These are phyloP conservation scores for Ceratobasidium papillatum DNA, from an alignment of 1,284 basidiomycete species.

Conservation along the genomic window DNA sequence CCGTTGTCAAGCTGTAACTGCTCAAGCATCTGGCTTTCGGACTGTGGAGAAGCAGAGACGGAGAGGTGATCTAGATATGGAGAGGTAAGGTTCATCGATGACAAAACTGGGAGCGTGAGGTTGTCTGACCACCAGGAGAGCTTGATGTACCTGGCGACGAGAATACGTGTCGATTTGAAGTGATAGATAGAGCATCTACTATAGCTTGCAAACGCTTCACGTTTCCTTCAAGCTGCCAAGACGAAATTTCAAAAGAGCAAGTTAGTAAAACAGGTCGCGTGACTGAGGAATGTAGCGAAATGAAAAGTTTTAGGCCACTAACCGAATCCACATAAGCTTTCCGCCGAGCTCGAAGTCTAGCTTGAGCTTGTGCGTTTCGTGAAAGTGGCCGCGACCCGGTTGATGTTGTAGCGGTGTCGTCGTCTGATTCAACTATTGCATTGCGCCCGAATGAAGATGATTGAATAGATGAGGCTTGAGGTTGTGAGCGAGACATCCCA, in stretches of 20 bases:
- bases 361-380: slow-evolving; percentile 24
- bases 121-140: background rate
- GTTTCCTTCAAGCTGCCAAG: slow-evolving; percentile 21
- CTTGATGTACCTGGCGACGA: background rate
- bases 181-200: slow-evolving; percentile 13
- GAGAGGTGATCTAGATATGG: background rate
- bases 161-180: background rate
- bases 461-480: background rate
- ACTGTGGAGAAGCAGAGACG: background rate
- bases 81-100: background rate
- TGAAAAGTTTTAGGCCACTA: background rate
- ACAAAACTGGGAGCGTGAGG: background rate
- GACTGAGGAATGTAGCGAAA: background rate
- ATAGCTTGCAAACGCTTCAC: slow-evolving; percentile 20
- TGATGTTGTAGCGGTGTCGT: background rate
- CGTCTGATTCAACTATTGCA: slow-evolving; percentile 10
- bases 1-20: slow-evolving; percentile 21
- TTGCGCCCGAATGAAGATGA: background rate
- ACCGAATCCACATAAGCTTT: slow-evolving; percentile 35
- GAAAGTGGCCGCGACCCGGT: slow-evolving; percentile 9
- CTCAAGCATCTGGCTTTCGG: background rate
- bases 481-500: background rate
- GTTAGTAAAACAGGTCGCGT: background rate
- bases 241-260: background rate
- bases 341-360: slow-evolving; percentile 21